Conservation (phyloP, 2,329 filamentous ascomycete genomes). For the Xylaria sp. region DNA sequence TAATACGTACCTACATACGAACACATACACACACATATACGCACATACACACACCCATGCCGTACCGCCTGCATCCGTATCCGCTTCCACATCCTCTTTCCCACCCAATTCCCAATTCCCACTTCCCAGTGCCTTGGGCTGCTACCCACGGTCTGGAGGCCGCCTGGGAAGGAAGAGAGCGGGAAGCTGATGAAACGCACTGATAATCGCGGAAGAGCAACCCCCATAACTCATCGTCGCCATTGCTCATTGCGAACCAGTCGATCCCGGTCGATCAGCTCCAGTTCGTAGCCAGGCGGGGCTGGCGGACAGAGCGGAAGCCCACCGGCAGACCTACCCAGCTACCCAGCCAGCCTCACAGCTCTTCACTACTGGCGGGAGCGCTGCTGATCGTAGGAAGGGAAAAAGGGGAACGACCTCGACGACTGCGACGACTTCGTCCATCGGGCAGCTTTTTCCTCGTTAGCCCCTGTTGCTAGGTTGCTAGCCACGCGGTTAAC, state of each 20-base stretch:
- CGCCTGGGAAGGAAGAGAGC: conserved; percentile 6
- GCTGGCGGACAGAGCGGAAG: too few relatives aligned
- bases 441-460: conserved; percentile 15
- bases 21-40: too few relatives aligned
- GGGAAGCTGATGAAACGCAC: neutral
- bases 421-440: conserved; percentile 10
- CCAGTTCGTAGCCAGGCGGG: neutral
- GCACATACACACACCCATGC: conserved; percentile 3
- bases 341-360: too few relatives aligned
- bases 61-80: conserved; percentile 15
- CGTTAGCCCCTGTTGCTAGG: conserved; percentile 19
- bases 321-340: neutral
- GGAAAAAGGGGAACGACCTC: conserved; percentile 13
- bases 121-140: conserved; percentile 17
- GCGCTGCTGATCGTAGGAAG: conserved; percentile 20
- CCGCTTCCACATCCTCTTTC: too few relatives aligned
- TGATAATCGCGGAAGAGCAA: neutral
- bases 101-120: too few relatives aligned
- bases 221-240: neutral
- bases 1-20: too few relatives aligned
- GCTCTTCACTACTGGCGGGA: conserved; percentile 16
- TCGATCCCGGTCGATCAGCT: neutral
- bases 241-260: neutral
- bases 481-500: conserved; percentile 6
- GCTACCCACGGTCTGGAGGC: conserved; percentile 13